Evolutionary conservation across 768 basidiomycete genomes (phyloP), one percentile per base, ranked within the genome.

Genomic region (Tricholoma matsutake): DNA sequence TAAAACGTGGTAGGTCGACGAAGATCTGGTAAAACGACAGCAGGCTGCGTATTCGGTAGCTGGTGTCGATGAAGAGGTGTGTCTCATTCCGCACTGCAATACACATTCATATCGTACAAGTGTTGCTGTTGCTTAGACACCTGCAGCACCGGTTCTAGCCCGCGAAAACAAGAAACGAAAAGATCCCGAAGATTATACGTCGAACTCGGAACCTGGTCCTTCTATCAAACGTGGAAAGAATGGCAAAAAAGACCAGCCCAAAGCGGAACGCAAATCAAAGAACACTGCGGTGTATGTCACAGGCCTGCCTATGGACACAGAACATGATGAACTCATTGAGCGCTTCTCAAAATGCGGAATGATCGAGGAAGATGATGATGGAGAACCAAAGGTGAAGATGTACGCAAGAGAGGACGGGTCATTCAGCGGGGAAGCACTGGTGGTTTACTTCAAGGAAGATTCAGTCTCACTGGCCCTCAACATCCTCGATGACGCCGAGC

Each of bases 401-500:
- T 99, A 99, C 73, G 90, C 91, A 51, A 86, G 85, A 61, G 93
- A 92, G 5, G 85, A 92, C 62, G 95, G 96, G 34, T 71, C 82
- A 25, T 97, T 98, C 74, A 97, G 85, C 66, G 96, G 97, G 39
- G 96, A 98, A 65, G 96, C 95, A 2, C 76, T 98, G 64, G 88
- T 99, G 60, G 94, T 98, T 34, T 99, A 92, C 74, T 96, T 98
- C 81, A 97, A 97, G 73, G 94, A 96, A 72, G 96, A 94, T 62
- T 93, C 91, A n/a, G 97, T 98, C 18, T 75, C 78, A 3, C 79
- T 98, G 57, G 96, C 96, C 8, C 69, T 92, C 63, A 89, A 81
- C 65, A 79, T 98, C 57, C 78, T 98, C 62, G 96, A 98, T 71
- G 96, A 98, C 61, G 92, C 92, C 1, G 95, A 97, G 72, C 77